Base-by-base conservation (phyloP, 148 eudicot genomes). In the Talinum fruticosum region DNA sequence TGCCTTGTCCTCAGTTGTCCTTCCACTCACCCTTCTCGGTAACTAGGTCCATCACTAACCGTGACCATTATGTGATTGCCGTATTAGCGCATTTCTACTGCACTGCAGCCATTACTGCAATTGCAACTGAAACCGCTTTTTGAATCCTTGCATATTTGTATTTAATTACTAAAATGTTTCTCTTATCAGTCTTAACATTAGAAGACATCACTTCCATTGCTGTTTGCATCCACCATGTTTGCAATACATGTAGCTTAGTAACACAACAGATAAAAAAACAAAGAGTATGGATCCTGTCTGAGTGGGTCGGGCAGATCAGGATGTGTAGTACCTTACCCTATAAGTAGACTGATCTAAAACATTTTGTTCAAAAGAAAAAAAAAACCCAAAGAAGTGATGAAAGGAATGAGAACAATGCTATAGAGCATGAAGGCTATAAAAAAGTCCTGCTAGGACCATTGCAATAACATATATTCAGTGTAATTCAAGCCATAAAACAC, bases 81-180 rank as follows among this genome's bases (percentile, higher is more conserved):
- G n/a, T n/a, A n/a, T n/a, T n/a, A n/a, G n/a, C n/a, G n/a, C n/a
- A n/a, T n/a, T n/a, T n/a, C n/a, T n/a, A n/a, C n/a, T n/a, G n/a
- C n/a, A n/a, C n/a, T n/a, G n/a, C n/a, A n/a, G n/a, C n/a, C n/a
- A n/a, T n/a, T n/a, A n/a, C n/a, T n/a, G n/a, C n/a, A n/a, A n/a
- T n/a, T n/a, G n/a, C n/a, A n/a, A n/a, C n/a, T n/a, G n/a, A n/a
- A n/a, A n/a, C n/a, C n/a, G n/a, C n/a, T n/a, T n/a, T n/a, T n/a
- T n/a, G n/a, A n/a, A n/a, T n/a, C n/a, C n/a, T n/a, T n/a, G n/a
- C 65, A 29, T 29, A 32, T 33, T 71, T 41, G 72, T 73, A 34
- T 8, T 47, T 49, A 7, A 0, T 57, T 24, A 70, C 34, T 69
- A 36, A 32, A 28, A 28, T 78, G 74, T 7, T 19, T 12, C 35